Percentiles rank a stretch among this genome's conserved stretches.
Evolutionary conservation across 495 filamentous ascomycete species (phyloP).

Genomic region (Zalerion maritima): DNA sequence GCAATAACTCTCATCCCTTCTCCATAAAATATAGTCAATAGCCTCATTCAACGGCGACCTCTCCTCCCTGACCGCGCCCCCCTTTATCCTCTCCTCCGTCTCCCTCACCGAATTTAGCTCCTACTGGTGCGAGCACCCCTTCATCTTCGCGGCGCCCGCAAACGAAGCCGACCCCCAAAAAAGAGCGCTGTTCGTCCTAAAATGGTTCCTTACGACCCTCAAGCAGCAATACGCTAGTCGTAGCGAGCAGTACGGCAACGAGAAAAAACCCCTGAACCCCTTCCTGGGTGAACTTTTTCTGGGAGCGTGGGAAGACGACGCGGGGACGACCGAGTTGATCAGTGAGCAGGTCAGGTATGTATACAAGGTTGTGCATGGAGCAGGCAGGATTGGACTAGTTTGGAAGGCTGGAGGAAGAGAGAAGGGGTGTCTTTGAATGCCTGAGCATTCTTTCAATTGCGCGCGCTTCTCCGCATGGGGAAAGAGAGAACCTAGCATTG

Average conservation of each 20-base stretch:
- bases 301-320: constrained; percentile 68
- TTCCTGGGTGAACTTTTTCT: constrained; percentile 86
- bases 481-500: too few species aligned
- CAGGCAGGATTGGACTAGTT: not conserved
- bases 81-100: constrained; percentile 86
- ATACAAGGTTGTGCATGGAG: not conserved
- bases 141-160: constrained; percentile 73
- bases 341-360: constrained; percentile 52
- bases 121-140: constrained; percentile 93
- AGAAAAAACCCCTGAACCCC: constrained; percentile 95
- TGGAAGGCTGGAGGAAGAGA: not conserved
- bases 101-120: constrained; percentile 89
- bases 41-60: constrained; percentile 95
- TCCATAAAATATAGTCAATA: constrained; percentile 48
- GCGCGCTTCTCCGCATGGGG: too few species aligned
- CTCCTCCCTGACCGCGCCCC: constrained; percentile 81
- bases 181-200: constrained; percentile 74
- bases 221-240: constrained; percentile 89
- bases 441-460: too few species aligned
- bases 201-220: constrained; percentile 93
- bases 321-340: constrained; percentile 51
- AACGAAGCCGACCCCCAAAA: constrained; percentile 68
- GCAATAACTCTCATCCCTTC: not conserved
- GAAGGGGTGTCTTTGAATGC: too few species aligned
- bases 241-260: constrained; percentile 80